Percentiles rank a stretch among this genome's conserved stretches.
Evolutionary conservation across 75 land plant species (phyloP).

Genomic region (Selaginella moellendorffii): DNA sequence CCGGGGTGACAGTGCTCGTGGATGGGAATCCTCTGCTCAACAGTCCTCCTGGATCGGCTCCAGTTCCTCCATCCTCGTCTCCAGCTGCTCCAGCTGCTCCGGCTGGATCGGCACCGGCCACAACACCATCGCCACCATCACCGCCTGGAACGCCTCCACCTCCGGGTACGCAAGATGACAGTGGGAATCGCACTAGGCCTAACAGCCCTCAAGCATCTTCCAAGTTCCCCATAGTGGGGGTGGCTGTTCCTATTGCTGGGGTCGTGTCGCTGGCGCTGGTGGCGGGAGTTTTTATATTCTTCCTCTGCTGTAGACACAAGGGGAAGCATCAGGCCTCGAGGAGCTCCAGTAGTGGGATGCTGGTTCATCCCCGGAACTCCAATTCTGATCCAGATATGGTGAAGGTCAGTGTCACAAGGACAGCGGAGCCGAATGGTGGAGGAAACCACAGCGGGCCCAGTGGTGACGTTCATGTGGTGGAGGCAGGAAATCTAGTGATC

Average conservation of each 20-base stretch:
- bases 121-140: not conserved
- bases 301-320: slow-evolving; percentile 18
- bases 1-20: not conserved
- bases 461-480: slow-evolving; percentile 30
- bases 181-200: no score
- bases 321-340: slow-evolving; percentile 16
- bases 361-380: slow-evolving; percentile 31
- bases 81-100: not conserved
- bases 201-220: no score
- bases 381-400: slow-evolving; percentile 17
- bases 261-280: slow-evolving; percentile 3
- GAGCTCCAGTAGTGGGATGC: slow-evolving; percentile 32
- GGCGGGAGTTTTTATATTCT: not conserved
- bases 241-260: slow-evolving; percentile 24
- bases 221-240: slow-evolving; percentile 1
- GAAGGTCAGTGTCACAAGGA: slow-evolving; percentile 12
- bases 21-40: not conserved
- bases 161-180: not conserved
- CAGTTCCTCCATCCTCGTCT: not conserved
- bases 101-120: no score
- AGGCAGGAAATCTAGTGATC: slow-evolving; percentile 46
- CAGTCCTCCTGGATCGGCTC: not conserved
- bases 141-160: not conserved
- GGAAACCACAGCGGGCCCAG: slow-evolving; percentile 3
- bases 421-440: not conserved